These are phyloP conservation scores for Yamadazyma pseudoaaseri DNA, from an alignment of 1,139 yeast species.

Conservation along the genomic window DNA sequence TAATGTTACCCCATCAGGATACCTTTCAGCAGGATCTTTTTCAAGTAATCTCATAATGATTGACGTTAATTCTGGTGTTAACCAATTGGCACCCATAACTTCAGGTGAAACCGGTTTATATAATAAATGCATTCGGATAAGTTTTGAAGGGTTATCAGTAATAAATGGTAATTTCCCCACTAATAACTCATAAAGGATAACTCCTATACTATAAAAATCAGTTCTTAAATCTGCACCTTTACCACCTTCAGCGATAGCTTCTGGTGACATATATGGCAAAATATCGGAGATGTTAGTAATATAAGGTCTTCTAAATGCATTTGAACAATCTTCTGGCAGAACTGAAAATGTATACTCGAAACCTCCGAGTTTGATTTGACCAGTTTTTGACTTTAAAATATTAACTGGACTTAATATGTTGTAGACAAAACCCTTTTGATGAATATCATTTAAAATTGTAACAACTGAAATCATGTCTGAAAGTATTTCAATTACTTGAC, in stretches of 20 bases:
- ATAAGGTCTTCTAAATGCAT: slow-evolving; percentile 30
- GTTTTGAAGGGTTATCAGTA: slow-evolving; percentile 38
- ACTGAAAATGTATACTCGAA: slow-evolving; percentile 52
- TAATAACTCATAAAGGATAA: slow-evolving; percentile 48
- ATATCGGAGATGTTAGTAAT: slow-evolving; percentile 31
- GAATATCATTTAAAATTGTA: slow-evolving; percentile 36
- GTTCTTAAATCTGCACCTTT: slow-evolving; percentile 43
- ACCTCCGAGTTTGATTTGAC: slow-evolving; percentile 40
- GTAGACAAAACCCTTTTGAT: slow-evolving; percentile 47
- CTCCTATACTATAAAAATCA: slow-evolving; percentile 52
- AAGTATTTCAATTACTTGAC: slow-evolving; percentile 30
- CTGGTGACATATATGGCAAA: slow-evolving; percentile 54
- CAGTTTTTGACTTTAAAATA: slow-evolving; percentile 28
- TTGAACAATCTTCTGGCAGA: slow-evolving; percentile 42
- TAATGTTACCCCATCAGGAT: slow-evolving; percentile 34
- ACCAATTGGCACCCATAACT: slow-evolving; percentile 25
- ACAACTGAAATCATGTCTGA: slow-evolving; percentile 32
- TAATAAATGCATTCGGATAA: slow-evolving; percentile 42
- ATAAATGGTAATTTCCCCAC: slow-evolving; percentile 48
- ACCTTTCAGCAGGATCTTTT: slow-evolving; percentile 44
- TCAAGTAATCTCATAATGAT: slow-evolving; percentile 45
- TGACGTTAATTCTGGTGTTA: slow-evolving; percentile 36
- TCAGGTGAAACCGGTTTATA: slow-evolving; percentile 44
- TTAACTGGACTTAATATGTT: slow-evolving; percentile 46
- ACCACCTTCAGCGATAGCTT: slow-evolving; percentile 42